Percentiles rank a stretch among this genome's conserved stretches.
These are phyloP conservation scores for Pestalotiopsis sp. DNA, from an alignment of 2,329 filamentous ascomycete genomes.

Conservation along the genomic window DNA sequence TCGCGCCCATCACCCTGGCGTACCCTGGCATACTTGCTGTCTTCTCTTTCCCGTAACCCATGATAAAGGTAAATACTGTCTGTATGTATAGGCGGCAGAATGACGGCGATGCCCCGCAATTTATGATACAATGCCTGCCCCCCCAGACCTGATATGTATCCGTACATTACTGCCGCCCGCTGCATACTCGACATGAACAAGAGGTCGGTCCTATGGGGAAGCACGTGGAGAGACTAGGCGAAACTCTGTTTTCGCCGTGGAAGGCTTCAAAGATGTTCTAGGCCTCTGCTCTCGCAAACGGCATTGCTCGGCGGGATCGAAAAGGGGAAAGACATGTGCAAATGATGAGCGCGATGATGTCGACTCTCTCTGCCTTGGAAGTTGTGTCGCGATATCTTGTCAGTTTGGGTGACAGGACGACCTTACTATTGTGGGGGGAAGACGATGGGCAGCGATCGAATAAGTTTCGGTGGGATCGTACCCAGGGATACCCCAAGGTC, in stretches of 20 bases:
- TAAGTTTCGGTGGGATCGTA: not conserved
- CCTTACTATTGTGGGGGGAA: not conserved
- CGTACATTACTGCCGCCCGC: not conserved
- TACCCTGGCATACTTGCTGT: not conserved
- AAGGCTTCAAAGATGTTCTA: not conserved
- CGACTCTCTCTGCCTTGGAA: conserved; percentile 2
- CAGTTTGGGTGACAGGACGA: not conserved
- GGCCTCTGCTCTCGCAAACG: not conserved
- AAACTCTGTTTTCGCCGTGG: not conserved
- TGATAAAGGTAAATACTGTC: not conserved
- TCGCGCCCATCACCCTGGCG: not conserved
- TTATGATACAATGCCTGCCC: conserved; percentile 10
- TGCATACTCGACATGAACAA: not conserved
- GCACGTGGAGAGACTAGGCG: not conserved
- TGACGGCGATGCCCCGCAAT: conserved; percentile 12
- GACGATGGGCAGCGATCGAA: not conserved
- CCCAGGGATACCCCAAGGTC: conserved; percentile 6
- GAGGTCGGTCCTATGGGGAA: not conserved
- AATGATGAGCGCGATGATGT: not conserved
- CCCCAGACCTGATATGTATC: not conserved
- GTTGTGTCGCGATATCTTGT: not conserved
- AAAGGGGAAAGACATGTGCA: not conserved
- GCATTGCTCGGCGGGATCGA: not conserved
- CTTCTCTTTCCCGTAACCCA: not conserved
- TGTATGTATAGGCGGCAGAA: not conserved